Base-by-base conservation (phyloP, 176 grass and related monocot genomes). In the Cocos nucifera region DNA sequence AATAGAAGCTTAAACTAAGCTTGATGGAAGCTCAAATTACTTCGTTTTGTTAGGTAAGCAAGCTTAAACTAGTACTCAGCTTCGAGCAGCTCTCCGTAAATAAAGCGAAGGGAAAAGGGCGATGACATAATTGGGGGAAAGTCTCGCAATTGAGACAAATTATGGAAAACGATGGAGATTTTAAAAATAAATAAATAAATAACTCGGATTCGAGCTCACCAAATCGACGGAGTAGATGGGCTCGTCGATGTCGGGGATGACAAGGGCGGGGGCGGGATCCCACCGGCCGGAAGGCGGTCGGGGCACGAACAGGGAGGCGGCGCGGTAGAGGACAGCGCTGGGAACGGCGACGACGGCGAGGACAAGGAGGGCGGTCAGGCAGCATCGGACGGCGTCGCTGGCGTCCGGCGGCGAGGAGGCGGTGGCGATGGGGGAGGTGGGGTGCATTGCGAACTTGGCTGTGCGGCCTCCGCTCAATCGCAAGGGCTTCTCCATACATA, bases 311-410 rank as follows among this genome's bases (percentile, higher is more conserved):
- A 17, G 58, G 7, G 69, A n/a, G 17, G 70, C 59, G 54, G 73
- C 69, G n/a, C 73, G 35, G 73, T 81, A 74, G 25, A 86, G 59
- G 57, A 86, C 64, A 30, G 73, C 83, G 61, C 69, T 77, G 58
- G 69, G 78, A 22, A 81, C 59, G 49, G 64, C 65, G 49, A 78
- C 64, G 26, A 74, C 69, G 22, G 73, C 73, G 15, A 51, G 59
- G 32, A 81, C 59, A 49, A 77, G 83, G 55, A 81, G 50, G 49
- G 16, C 49, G 53, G 55, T 22, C 50, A 70, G 53, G 20, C 56
- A 54, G 22, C 6, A 22, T 58, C 78, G 59, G 4, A 77, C 54
- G 35, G 55, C 30, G n/a, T 29, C 50, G 9, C 19, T 22, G 4
- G 24, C 58, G 17, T 30, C 25, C 15, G 23, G 58, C 58, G 14